Evolutionary conservation across 495 filamentous ascomycete species (phyloP), one percentile per base, ranked within the genome.

Genomic region (Schizothecium vesticola): DNA sequence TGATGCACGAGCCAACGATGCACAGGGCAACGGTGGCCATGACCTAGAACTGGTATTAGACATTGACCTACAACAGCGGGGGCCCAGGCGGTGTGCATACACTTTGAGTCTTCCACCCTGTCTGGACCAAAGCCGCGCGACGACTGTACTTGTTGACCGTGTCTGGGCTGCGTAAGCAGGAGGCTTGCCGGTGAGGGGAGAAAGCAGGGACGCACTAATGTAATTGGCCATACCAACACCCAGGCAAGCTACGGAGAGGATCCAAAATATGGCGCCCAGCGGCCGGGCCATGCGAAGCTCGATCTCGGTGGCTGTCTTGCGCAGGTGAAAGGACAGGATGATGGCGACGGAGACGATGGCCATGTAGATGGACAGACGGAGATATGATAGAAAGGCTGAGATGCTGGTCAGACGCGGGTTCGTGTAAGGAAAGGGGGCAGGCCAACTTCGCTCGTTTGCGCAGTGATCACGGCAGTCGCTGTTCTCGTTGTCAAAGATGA

Each of bases 321-420:
- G 91, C 64, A 99, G 87, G 71, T 99, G 94, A 78, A 99, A 98
- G 9, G 93, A 97, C 55, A 97, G 85, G 10, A 95, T 85, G 69
- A 99, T 97, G 56, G 95, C 95, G 21, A 94, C 82, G 10, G 92
- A 86, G 22, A 98, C 94, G 33, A 99, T 82, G 64, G 92, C 86
- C 83, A 99, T 90, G 81, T 97, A 97, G 73, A 97, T 87, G 21
- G 91, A 89, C 6, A 99, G 87, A 3, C 95, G 89, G 5, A 99
- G 89, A 87, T 94, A 97, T 22, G 96, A 97, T 63, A 99, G 90
- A 75, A 98, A 99, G 69, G 89, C 82, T 82, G 55, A 33, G 43
- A 21, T 28, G 64, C 29, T 13, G 61, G 59, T 66, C 33, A 36
- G 55, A 3, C 24, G n/a, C 21, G 24, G 19, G 13, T 61, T 26